Evolutionary conservation across 2,329 filamentous ascomycete species (phyloP), one percentile per base, ranked within the genome.

Genomic region (Colletotrichum sojae): DNA sequence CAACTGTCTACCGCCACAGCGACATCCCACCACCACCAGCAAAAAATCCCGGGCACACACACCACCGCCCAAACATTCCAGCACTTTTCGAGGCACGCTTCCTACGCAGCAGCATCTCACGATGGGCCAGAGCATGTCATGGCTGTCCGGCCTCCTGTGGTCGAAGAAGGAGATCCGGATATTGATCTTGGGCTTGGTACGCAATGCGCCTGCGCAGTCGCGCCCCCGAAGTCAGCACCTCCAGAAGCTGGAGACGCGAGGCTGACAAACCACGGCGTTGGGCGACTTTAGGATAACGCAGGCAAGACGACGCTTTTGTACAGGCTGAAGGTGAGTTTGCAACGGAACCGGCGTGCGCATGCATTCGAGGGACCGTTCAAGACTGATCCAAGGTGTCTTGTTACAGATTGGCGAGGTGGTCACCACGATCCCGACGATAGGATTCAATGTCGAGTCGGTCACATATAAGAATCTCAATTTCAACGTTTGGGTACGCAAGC

Each of bases 391-490:
- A 18, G 71, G 62, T 20, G 36, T 43, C 27, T 31, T 36, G 25
- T 69, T 69, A 70, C 79, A 98, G 94, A 97, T 99, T 78, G 96
- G 96, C 79, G 96, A 99, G 81, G 96, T 99, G 52, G 96, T 99
- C 74, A 98, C 96, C 71, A 99, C 96, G 76, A 98, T 98, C 87
- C 96, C 96, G 20, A 99, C 96, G 63, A 98, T 99, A 81, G 96
- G 96, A 71, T 99, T 99, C 87, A 99, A 99, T 81, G 96, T 99
- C 76, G 96, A 99, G 83, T 97, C 94, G 22, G 96, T 99, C 73
- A 96, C 94, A 75, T 99, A 99, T 87, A 95, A 95, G 82, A 98
- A 98, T 80, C 88, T 99, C 71, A 97, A 98, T 82, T 97, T 99
- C 81, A 98, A 98, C 78, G 96, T 99, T 77, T 99, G 96, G 96